Conservation (phyloP, 306 rosid species). For the Sechiopsis laciniata region DNA sequence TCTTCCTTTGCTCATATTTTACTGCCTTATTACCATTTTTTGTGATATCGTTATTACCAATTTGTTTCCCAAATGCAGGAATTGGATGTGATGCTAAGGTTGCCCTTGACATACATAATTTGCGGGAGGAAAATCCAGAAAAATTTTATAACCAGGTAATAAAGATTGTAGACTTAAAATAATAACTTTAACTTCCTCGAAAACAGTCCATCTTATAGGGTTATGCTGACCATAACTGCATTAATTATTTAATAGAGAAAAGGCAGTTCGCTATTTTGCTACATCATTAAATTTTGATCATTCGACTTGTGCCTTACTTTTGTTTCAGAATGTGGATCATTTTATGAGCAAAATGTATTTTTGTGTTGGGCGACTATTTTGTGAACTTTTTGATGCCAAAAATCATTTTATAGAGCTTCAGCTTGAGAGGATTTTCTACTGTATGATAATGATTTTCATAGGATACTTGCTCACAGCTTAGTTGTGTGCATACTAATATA, state of each 20-base stretch:
- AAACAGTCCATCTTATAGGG: not conserved
- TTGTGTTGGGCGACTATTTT: not conserved
- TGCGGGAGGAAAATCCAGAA: slow-evolving; percentile 97
- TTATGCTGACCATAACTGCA: not conserved
- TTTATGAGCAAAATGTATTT: not conserved
- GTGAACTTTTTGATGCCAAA: not conserved
- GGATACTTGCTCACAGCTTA: too few species aligned
- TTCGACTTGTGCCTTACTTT: not conserved
- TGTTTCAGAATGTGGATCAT: not conserved
- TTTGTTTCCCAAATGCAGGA: slow-evolving; percentile 37
- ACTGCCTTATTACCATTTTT: not conserved
- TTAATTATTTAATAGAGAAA: not conserved
- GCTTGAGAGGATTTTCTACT: slow-evolving; percentile 2
- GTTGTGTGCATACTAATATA: not conserved
- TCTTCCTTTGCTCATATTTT: not conserved
- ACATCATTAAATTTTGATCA: not conserved
- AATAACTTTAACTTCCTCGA: not conserved
- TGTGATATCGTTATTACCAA: not conserved
- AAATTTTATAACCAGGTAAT: slow-evolving; percentile 95
- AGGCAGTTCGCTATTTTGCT: not conserved
- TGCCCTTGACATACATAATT: slow-evolving; percentile 94
- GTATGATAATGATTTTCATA: not conserved
- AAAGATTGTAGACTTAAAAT: not conserved
- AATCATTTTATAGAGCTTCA: not conserved
- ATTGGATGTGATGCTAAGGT: slow-evolving; percentile 99